Base-by-base conservation (phyloP, 805 yeast genomes). In the Scheffersomyces lignosus region DNA sequence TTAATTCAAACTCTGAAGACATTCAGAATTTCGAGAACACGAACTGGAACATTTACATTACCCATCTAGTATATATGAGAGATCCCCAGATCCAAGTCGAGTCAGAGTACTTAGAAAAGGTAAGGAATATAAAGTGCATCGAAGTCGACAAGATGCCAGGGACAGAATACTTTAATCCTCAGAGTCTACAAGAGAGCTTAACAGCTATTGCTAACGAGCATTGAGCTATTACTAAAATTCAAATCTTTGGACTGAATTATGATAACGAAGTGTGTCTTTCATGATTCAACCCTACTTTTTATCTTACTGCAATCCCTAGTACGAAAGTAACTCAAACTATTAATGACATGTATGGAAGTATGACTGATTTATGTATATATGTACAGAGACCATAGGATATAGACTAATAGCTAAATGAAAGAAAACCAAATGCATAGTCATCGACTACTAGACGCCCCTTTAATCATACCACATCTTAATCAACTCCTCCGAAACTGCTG, bases 401-500 rank as follows among this genome's bases (percentile, higher is more conserved):
- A n/a, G n/a, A n/a, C n/a, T n/a, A n/a, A n/a, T n/a, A n/a, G n/a
- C n/a, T n/a, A n/a, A n/a, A n/a, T n/a, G n/a, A n/a, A n/a, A n/a
- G n/a, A n/a, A n/a, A n/a, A n/a, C n/a, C n/a, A n/a, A n/a, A n/a
- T n/a, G n/a, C n/a, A n/a, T n/a, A n/a, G n/a, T n/a, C n/a, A n/a
- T n/a, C n/a, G n/a, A n/a, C n/a, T n/a, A n/a, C n/a, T n/a, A n/a
- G n/a, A n/a, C n/a, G 34, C 12, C 23, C 5, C 22, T 10, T 60
- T 60, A 90, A 62, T 90, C 97, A 54, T 89, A 90, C 97, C 97
- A 93, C 80, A 93, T 88, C 65, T 93, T 93, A 59, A 93, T 93
- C 62, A 93, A 75, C 65, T 93, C 99, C 60, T 93, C 99, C n/a
- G 96, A 84, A 15, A 93, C 99, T 0, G 98, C 98, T 42, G 96